Evolutionary conservation across 768 basidiomycete species (phyloP), one percentile per base, ranked within the genome.

Genomic region (Tulasnella sp.): DNA sequence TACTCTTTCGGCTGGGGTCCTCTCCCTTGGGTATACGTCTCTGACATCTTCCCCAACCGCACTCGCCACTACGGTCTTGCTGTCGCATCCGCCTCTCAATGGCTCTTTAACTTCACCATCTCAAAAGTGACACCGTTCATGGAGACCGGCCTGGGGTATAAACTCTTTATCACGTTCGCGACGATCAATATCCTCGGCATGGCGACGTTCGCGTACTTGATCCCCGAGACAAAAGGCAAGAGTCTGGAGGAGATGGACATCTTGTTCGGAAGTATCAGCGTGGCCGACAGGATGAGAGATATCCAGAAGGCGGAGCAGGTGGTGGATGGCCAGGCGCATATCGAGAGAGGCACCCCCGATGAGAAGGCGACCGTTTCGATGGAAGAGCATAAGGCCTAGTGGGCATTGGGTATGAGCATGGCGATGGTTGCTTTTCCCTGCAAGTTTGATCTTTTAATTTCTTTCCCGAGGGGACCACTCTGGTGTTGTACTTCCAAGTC

Each of bases 1-100:
- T 92, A 91, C 70, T 86, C 83, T 2, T 84, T 90, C 80, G 87
- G 66, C 41, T 88, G 86, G 83, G 89, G 87, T n/a, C 81, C 81
- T n/a, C 69, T 76, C 11, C 84, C 78, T 15, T 72, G 70, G 62
- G 52, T 63, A 7, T 85, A 84, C 64, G 84, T 83, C 44, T 75
- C 86, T 4, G 90, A 92, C 68, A 89, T 92, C 64, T 92, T 92
- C 78, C 84, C 85, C 5, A 92, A 86, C 12, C 74, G 87, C 44
- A 89, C 88, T 17, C 75, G 89, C 59, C 84, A 88, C 65, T 89
- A 84, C 65, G 90, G 90, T 38, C 72, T 92, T 21, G 78, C 86
- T 0, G 70, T 81, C 3, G 90, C 84, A 0, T 83, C 84, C 59
- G 80, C 81, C 15, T 81, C 85, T 2, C 90, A 92, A 59, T 91